Base-by-base conservation (phyloP, 2,329 filamentous ascomycete genomes). In the Penicillium brevicompactum region DNA sequence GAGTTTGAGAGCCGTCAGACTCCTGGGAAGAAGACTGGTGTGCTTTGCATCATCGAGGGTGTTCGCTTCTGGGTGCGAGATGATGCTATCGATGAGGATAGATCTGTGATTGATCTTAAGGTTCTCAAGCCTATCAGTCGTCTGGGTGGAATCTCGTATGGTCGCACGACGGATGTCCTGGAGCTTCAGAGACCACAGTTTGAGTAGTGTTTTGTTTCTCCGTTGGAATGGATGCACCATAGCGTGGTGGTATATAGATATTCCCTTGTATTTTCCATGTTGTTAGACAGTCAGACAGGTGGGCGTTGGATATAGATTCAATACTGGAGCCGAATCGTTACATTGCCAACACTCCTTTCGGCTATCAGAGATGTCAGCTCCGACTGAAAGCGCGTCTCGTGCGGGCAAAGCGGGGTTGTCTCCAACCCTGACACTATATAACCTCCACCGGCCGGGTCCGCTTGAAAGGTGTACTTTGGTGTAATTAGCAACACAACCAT, bases 61-160 rank as follows among this genome's bases (percentile, higher is more conserved):
- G 87, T 89, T 32, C 82, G 87, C 27, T 96, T 97, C 70, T 97
- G 92, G 91, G 91, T 87, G 2, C 78, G 92, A 50, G 91, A 95
- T 70, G 93, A 97, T 75, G 92, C 92, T 2, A 78, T 96, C 57
- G 90, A 96, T 65, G 85, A 90, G 69, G 87, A 91, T 8, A 83
- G 80, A 67, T 91, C 86, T 62, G 66, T 90, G 41, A 80, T 97
- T 54, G 89, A 95, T 72, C 85, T 90, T 10, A 82, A 87, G 76
- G 81, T 95, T 8, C 75, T 97, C 53, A 84, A 84, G 58, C 91
- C 93, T 0, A 82, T 96, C 14, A 85, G 85, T 60, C 84, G 93
- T 37, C 67, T 97, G 22, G 93, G 93, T 24, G 93, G 93, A 1
- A 95, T 97, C 65, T 88, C 88, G 0, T 97, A 96, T 70, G 88